These are phyloP conservation scores for Ogataea chonburiensis DNA, from an alignment of 805 yeast species.

Conservation along the genomic window DNA sequence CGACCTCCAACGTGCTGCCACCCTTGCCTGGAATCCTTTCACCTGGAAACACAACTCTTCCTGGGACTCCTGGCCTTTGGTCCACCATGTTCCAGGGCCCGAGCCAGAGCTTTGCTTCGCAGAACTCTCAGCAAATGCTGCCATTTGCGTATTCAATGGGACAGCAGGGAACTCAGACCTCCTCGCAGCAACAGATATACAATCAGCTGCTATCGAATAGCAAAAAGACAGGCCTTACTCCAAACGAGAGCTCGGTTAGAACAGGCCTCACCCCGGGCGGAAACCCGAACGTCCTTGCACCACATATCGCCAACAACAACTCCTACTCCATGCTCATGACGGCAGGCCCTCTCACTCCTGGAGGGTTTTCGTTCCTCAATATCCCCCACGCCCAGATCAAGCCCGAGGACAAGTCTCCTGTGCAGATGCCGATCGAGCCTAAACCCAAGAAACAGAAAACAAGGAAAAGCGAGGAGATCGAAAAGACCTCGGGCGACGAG, in stretches of 20 bases:
- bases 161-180: constrained; percentile 14
- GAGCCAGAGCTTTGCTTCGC: constrained; percentile 19
- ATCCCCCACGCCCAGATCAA: constrained; percentile 10
- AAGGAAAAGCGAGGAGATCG: constrained; percentile 2
- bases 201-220: constrained; percentile 28
- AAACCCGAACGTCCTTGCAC: constrained; percentile 33
- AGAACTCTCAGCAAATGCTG: constrained; percentile 13
- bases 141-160: constrained; percentile 13
- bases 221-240: constrained; percentile 63
- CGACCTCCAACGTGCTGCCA: constrained; percentile 39
- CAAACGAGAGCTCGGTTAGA: constrained; percentile 71
- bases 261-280: constrained; percentile 71
- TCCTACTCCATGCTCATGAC: constrained; percentile 28
- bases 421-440: constrained; percentile 3
- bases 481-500: constrained; percentile 4
- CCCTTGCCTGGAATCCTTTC: constrained; percentile 44
- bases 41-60: constrained; percentile 44
- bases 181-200: constrained; percentile 22
- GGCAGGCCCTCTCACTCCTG: constrained; percentile 28
- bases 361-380: constrained; percentile 22
- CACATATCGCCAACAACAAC: constrained; percentile 16
- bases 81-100: constrained; percentile 45
- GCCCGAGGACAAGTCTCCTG: constrained; percentile 1
- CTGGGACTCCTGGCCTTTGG: constrained; percentile 58
- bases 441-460: constrained; percentile 6